Base-by-base conservation (phyloP, 305 asterid genomes). In the Plantago coronopus region DNA sequence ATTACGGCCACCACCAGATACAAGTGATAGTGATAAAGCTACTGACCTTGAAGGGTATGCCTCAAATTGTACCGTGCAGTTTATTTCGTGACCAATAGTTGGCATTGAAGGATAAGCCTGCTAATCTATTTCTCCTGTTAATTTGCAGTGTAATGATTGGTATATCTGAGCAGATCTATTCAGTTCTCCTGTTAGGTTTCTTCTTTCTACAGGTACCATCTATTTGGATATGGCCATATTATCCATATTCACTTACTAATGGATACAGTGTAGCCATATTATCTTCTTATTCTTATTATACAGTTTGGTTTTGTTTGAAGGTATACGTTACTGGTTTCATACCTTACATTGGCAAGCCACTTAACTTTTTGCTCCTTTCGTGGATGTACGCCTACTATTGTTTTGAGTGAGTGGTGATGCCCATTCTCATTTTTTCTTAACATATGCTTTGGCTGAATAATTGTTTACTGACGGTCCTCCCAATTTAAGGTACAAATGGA, bases 361-460 rank as follows among this genome's bases (percentile, higher is more conserved):
- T 86, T 13, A 88, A 83, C 81, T 79, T 91, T 57, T 66, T 88
- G 63, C 90, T 91, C 62, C 95, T 91, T 57, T 78, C 95, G 0
- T 91, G 97, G 98, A 80, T 91, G 96, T 91, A 91, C 74, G 91
- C 98, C 53, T 91, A 91, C 77, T 91, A 88, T 79, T 91, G 95
- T 74, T 91, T 88, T 51, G 97, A 91, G 98, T 91, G 73, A 84
- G 97, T 80, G 62, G 43, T 69, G 61, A 60, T 37, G 43, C 62
- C 56, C 40, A 17, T 59, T 51, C 54, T 69, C 42, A 46, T 5
- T 34, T 70, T 62, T 69, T 49, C 12, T 50, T 47, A 19, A 23
- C 50, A 34, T 23, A 65, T 44, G 18, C 47, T 22, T 21, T 49
- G 42, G 67, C 58, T 57, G 54, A 25, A 54, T 14, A 59, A 27